Evolutionary conservation across 73 alveolate species (phyloP).

Genomic region (Paramecium tetraurelia): DNA sequence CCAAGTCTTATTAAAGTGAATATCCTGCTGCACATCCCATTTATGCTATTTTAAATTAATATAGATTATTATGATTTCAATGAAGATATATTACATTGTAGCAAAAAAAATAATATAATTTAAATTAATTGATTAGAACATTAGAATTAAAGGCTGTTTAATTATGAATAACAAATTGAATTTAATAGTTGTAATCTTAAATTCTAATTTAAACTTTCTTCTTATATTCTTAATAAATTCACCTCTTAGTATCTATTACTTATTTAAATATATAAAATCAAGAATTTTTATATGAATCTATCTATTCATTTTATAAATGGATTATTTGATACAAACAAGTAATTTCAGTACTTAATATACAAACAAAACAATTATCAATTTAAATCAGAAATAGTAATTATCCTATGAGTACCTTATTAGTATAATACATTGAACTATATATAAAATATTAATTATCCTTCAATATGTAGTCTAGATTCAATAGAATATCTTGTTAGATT

Average conservation of each 20-base stretch:
- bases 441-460: conserved; percentile 60
- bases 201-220: no score
- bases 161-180: no score
- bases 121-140: background rate
- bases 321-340: conserved; percentile 34
- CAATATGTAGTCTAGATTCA: background rate
- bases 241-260: no score
- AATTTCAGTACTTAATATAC: conserved; percentile 66
- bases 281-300: background rate
- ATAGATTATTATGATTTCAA: background rate
- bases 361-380: conserved; percentile 65
- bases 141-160: no score
- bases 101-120: background rate
- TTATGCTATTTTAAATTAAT: background rate
- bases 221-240: no score
- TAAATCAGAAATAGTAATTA: conserved; percentile 69
- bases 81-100: background rate
- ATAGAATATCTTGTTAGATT: conserved; percentile 27
- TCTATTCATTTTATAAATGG: conserved; percentile 7
- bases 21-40: background rate
- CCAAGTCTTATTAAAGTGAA: background rate
- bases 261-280: background rate
- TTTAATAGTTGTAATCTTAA: no score
- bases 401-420: conserved; percentile 23
- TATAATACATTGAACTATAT: conserved; percentile 81